Base-by-base conservation (phyloP, 2,329 filamentous ascomycete species). In the Xylariaceae sp. region DNA sequence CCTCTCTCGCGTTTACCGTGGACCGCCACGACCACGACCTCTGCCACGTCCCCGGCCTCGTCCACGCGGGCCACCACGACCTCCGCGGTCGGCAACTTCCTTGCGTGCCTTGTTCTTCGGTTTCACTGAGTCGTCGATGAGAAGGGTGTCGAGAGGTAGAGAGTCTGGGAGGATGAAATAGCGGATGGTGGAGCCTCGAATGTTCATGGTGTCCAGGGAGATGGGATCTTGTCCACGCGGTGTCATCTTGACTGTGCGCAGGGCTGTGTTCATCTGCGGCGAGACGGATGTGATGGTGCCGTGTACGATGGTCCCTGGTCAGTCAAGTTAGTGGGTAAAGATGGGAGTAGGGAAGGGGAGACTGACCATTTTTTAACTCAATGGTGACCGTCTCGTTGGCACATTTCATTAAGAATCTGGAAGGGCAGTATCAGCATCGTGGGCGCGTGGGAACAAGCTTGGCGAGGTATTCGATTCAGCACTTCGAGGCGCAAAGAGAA, bases 51-150 rank as follows among this genome's bases (percentile, higher is more conserved):
- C 74, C 25, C 76, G 68, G 8, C 75, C 67, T 22, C 69, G 74
- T 37, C 79, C 77, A 29, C 83, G 73, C 22, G 70, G 68, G 14
- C 75, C 74, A 36, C 76, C 76, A 35, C 75, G 66, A 22, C 65
- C 73, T 36, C 80, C 78, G 38, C 83, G 74, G 48, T 81, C 79
- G 23, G 77, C 72, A 6, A 69, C 78, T 73, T 97, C 93, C 78
- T 98, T 98, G 65, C 92, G 82, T 21, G 93, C 92, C 83, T 98
- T 98, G 75, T 98, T 98, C 86, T 97, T 97, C 50, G 93, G 92
- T 77, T 98, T 98, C 41, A 92, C 90, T 61, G 89, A 83, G 71
- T 98, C 93, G 67, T 98, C 93, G 58, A 98, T 90, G 52, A 98
- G 79, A 42, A 98, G 79, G 33, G 92, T 96, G 69, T 98, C 93